A percentile compares a stretch with the other conserved stretches of the same genome.
phyloP scores from a whole-genome alignment of 495 filamentous ascomycete species.

The Ramalina peruviana region DNA sequence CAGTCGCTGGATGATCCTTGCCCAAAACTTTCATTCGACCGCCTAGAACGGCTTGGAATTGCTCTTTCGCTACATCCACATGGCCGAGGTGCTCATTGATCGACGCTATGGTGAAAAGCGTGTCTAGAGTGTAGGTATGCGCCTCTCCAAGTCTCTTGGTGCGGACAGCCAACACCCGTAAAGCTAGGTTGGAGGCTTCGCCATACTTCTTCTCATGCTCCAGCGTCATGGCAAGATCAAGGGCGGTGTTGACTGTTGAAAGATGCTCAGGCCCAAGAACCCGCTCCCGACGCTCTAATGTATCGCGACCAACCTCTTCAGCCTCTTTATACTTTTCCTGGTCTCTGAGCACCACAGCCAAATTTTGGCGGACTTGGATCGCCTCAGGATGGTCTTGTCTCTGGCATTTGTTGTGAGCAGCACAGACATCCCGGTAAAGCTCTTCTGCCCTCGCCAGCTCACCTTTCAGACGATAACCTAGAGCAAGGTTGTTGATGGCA shows the following conservation, averaged over 20 bases:
- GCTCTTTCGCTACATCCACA: too few species aligned
- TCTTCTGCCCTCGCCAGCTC: neutral
- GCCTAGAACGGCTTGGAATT: too few species aligned
- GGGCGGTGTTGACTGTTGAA: neutral
- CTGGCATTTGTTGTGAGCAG: neutral
- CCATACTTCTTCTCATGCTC: conserved; percentile 1
- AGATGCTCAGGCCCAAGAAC: conserved; percentile 9
- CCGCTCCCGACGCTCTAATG: neutral
- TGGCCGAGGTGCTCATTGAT: too few species aligned
- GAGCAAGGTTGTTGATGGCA: neutral
- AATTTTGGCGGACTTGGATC: conserved; percentile 14
- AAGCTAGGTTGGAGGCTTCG: conserved; percentile 8
- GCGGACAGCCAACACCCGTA: conserved; percentile 1
- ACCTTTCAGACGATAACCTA: neutral
- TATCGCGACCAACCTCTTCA: conserved; percentile 5
- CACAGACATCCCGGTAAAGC: neutral
- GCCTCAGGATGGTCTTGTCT: conserved; percentile 24
- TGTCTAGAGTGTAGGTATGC: conserved; percentile 13
- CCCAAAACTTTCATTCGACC: too few species aligned
- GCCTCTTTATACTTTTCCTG: conserved; percentile 8
- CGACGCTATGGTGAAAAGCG: neutral
- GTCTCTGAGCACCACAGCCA: conserved; percentile 1
- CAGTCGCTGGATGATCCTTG: too few species aligned
- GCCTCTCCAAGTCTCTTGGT: conserved; percentile 15
- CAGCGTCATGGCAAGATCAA: conserved; percentile 2